Evolutionary conservation across 2,329 filamentous ascomycete genomes (phyloP), one percentile per base, ranked within the genome.

Genomic region (Immersiporthe knoxdaviesiana): DNA sequence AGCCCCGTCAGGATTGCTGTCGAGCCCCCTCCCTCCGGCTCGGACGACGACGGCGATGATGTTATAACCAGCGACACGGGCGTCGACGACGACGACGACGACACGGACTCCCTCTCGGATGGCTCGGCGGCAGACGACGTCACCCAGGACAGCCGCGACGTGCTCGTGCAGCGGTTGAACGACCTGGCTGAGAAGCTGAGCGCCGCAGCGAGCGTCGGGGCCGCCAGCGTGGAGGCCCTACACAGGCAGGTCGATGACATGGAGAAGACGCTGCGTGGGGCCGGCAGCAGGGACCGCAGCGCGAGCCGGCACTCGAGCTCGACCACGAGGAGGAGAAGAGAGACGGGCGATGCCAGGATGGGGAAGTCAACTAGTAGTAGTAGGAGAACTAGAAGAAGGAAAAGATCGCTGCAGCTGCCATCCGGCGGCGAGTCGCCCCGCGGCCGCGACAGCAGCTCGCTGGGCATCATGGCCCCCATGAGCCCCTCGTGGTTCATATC

Each of bases 201-300:
- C 65, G 73, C 75, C 30, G 71, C 76, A 47, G 73, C 18, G 44
- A n/a, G 75, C 16, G 71, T 73, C 47, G 71, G 74, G 21, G 61
- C 74, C 65, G 75, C 75, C 11, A 77, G 74, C 65, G 72, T 84
- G 47, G 76, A 77, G 63, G 72, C 75, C 50, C 75, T 84, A 47
- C 81, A 83, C 66, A 75, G 76, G 41, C 81, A 79, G 71, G 79
- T 84, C 16, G 79, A 82, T 70, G 81, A 82, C 69, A 81, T 84
- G 78, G 81, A 84, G 72, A 75, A 72, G 5, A 69, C 77, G 2
- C 66, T 80, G 35, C 71, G 59, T 27, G 35, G 64, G n/a, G 63
- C 59, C 24, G 58, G 30, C 18, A 59, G 59, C 39, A 37, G 66
- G 44, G 44, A 41, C 56, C 63, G 63, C 6, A 35, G 63, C 54